Base-by-base conservation (phyloP, 2,329 filamentous ascomycete genomes). In the Pestalotiopsis sp. region DNA sequence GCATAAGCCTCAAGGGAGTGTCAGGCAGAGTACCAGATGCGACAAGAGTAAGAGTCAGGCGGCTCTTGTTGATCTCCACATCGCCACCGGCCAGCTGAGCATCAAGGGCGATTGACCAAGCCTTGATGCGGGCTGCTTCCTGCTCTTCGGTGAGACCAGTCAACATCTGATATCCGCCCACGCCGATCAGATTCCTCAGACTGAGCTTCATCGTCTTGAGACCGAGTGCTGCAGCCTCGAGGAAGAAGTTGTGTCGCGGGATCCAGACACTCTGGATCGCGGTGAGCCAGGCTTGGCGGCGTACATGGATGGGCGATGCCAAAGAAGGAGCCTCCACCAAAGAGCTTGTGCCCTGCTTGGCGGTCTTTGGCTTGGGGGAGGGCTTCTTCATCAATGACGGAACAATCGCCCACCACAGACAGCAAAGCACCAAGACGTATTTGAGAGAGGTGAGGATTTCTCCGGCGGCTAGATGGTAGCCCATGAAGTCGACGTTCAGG, bases 261-360 rank as follows among this genome's bases (percentile, higher is more conserved):
- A 98, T 93, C 88, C 94, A 97, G 27, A 97, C 93, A 3, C 92
- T 95, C 80, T 97, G 95, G 69, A 97, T 91, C 7, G 95, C 93
- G 3, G 95, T 98, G 68, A 97, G 90, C 95, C 95, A 98, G 39
- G 95, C 95, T 78, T 94, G 93, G 70, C 92, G 90, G 64, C 94
- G 91, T 60, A 97, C 92, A 73, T 96, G 90, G 68, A 97, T 94
- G 0, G 95, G 92, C 0, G 94, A 95, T 3, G 93, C 90, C 68
- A 94, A 84, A 2, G 93, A 94, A 2, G 92, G 92, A 5, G 89
- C 91, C 20, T 86, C 83, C 72, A 82, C 78, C 5, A 86, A 78
- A 1, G 82, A 79, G 6, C 77, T 73, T 41, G 71, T 60, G 45
- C 82, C 70, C 70, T 84, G 76, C 17, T 80, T 79, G 17, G 79